phyloP scores from a whole-genome alignment of 257 asterid species.

The Ocimum tenuiflorum region DNA sequence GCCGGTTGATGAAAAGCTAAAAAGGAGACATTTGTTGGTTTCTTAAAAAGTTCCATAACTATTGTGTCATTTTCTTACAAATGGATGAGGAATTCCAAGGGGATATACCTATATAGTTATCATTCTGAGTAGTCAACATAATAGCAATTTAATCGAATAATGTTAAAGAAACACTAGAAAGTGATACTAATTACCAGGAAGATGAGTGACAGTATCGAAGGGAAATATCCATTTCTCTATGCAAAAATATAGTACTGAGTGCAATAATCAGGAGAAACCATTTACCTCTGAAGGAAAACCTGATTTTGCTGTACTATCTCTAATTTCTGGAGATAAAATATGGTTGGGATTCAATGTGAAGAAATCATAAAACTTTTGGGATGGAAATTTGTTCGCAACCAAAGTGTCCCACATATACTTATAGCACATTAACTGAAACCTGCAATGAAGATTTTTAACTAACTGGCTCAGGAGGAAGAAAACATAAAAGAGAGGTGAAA shows the following conservation, averaged over 20 bases:
- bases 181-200: not conserved
- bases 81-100: too few relatives aligned
- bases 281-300: slow-evolving; percentile 74
- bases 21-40: too few relatives aligned
- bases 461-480: slow-evolving; percentile 12
- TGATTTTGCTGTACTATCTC: slow-evolving; percentile 46
- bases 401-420: slow-evolving; percentile 83
- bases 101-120: not conserved
- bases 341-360: slow-evolving; percentile 63
- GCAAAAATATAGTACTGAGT: not conserved
- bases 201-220: not conserved
- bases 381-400: slow-evolving; percentile 54
- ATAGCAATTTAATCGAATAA: not conserved
- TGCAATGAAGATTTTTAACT: slow-evolving; percentile 28
- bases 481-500: not conserved
- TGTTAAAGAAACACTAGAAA: not conserved
- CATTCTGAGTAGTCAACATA: not conserved
- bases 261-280: not conserved
- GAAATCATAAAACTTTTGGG: slow-evolving; percentile 52
- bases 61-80: not conserved
- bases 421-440: slow-evolving; percentile 95
- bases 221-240: not conserved
- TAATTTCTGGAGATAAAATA: slow-evolving; percentile 51
- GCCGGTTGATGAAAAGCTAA: too few relatives aligned
- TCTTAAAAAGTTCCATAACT: too few relatives aligned